Percentiles rank a stretch among this genome's conserved stretches.
phyloP scores from a whole-genome alignment of 176 grass and related monocot genomes.

The Eremochloa ophiuroides region DNA sequence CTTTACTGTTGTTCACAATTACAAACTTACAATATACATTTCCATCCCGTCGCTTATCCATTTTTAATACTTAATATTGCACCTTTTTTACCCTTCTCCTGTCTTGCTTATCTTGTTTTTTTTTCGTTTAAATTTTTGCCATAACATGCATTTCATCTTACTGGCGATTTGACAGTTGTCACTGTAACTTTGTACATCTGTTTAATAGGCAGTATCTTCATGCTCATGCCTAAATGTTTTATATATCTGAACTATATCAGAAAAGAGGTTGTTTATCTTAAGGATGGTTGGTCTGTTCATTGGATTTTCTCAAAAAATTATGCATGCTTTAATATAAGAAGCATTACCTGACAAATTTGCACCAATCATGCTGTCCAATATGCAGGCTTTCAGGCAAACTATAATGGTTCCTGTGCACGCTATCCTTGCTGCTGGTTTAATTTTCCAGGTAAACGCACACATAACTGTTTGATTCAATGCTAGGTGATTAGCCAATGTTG shows the following conservation, averaged over 20 bases:
- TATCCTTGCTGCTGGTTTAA: conserved; percentile 66
- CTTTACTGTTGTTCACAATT: background rate
- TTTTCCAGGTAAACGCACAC: conserved; percentile 69
- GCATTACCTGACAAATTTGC: background rate
- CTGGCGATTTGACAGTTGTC: background rate
- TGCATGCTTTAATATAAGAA: conserved; percentile 7
- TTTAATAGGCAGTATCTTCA: background rate
- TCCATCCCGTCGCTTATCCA: background rate
- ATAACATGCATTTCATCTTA: background rate
- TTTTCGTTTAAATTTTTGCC: background rate
- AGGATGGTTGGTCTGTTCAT: background rate
- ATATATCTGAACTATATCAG: background rate
- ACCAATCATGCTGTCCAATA: conserved; percentile 14
- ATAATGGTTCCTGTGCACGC: conserved; percentile 85
- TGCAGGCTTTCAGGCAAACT: conserved; percentile 71
- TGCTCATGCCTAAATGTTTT: background rate
- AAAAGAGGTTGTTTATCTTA: background rate
- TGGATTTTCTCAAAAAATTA: background rate
- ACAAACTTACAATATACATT: background rate
- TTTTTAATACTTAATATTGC: background rate
- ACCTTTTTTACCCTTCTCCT: background rate
- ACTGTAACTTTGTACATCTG: background rate
- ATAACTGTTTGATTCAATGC: background rate
- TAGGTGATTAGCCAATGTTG: background rate
- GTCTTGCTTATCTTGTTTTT: background rate